A percentile compares a stretch with the other conserved stretches of the same genome.
Evolutionary conservation across 306 rosid species (phyloP).

Genomic region (Cucurbita argyrosperma): DNA sequence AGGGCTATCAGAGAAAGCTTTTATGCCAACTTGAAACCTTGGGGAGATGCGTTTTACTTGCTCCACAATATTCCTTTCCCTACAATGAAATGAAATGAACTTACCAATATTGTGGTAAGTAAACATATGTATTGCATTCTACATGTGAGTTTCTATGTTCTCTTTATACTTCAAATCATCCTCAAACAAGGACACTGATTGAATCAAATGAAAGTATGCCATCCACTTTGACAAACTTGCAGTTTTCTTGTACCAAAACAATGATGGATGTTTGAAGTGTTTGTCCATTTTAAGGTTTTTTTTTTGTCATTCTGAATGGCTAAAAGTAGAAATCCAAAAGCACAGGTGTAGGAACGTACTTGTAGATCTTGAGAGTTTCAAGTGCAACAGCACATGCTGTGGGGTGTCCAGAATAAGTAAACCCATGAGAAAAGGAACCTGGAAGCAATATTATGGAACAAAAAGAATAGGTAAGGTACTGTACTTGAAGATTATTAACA

Average conservation of each 20-base stretch:
- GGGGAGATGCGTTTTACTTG: too few species aligned
- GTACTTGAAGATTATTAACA: neutral
- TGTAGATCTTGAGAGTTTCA: slow-evolving; percentile 82
- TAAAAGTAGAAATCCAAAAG: neutral
- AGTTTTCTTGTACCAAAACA: neutral
- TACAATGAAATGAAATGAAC: too few species aligned
- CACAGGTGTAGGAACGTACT: slow-evolving; percentile 26
- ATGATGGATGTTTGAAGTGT: neutral
- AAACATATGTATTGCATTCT: neutral
- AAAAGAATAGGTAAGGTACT: neutral
- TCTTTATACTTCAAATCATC: neutral
- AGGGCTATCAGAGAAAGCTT: too few species aligned
- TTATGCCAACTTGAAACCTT: too few species aligned
- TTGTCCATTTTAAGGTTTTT: neutral
- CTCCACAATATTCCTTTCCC: too few species aligned
- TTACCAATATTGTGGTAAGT: too few species aligned
- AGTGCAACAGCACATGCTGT: slow-evolving; percentile 73
- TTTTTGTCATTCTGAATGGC: neutral
- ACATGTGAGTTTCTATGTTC: neutral
- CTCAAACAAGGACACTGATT: neutral
- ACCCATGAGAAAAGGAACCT: slow-evolving; percentile 71
- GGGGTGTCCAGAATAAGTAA: slow-evolving; percentile 91
- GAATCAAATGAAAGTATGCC: neutral
- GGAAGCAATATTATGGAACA: neutral
- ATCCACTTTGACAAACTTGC: too few species aligned